Base-by-base conservation (phyloP, 495 filamentous ascomycete genomes). In the Podospora pseudoanserina region DNA sequence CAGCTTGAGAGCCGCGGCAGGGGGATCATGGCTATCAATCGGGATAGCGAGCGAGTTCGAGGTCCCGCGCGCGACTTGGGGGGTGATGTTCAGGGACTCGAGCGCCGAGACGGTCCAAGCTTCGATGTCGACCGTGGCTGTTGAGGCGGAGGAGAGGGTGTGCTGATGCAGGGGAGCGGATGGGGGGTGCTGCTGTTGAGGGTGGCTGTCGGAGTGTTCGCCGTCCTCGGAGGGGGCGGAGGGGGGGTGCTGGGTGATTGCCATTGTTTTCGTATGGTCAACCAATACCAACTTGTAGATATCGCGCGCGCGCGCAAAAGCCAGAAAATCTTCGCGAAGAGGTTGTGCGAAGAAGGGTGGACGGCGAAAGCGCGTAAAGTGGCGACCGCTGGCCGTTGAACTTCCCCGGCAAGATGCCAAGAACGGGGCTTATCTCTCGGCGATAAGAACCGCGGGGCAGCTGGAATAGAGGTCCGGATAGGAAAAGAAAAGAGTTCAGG, bases 91-190 rank as follows among this genome's bases (percentile, higher is more conserved):
- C 27, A 86, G 80, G 15, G 84, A 82, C 64, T 84, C 75, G 57
- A 86, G 77, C 0, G 83, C 83, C 15, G 79, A 78, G 63, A 79
- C 66, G 28, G 81, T 83, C 85, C 84, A 86, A 39, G 84, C 70
- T 65, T 81, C 82, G 64, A 85, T 80, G 69, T 86, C 80, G 56
- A 82, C 69, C 57, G 73, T 70, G 13, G 71, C 73, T 53, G 76
- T 77, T 26, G 78, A 75, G 68, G 74, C 72, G 62, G 70, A 68
- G 49, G 73, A 77, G n/a, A 75, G 34, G 13, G 73, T 67, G 66
- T 76, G 78, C 64, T 77, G 76, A 64, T 71, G 71, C 15, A 49
- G 9, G 15, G 39, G 39, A 70, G 54, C 1, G 56, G 16, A 16
- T 60, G 39, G 64, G 6, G 30, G 65, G 6, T 63, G 67, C 4